Evolutionary conservation across 305 asterid species (phyloP).

Genomic region (Withania somnifera): DNA sequence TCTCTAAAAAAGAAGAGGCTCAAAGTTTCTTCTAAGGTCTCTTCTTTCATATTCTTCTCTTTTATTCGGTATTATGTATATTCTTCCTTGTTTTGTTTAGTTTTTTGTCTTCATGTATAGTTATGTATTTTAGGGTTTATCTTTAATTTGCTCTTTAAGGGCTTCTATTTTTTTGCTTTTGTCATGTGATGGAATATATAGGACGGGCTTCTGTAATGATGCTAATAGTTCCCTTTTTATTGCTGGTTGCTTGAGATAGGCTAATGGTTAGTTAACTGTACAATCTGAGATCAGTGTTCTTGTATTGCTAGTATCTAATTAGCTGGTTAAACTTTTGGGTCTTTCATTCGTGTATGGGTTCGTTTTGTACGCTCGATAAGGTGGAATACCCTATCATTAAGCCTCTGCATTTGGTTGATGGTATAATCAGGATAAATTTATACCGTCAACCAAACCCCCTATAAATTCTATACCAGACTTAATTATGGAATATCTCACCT

Average conservation of each 20-base stretch:
- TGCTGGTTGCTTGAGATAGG: neutral
- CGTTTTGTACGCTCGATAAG: too few relatives aligned
- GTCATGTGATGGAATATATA: neutral
- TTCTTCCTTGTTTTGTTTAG: neutral
- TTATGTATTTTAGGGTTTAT: neutral
- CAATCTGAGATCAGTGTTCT: neutral
- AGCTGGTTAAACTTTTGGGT: neutral
- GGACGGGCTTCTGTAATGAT: neutral
- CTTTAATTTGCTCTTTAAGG: neutral
- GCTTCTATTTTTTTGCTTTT: neutral
- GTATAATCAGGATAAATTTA: too few relatives aligned
- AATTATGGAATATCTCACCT: too few relatives aligned
- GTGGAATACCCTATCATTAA: too few relatives aligned
- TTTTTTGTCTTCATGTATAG: neutral
- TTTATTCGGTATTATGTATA: neutral
- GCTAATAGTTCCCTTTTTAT: neutral
- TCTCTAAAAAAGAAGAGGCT: slow-evolving; percentile 45
- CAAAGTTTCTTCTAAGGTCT: slow-evolving; percentile 44
- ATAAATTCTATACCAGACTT: too few relatives aligned
- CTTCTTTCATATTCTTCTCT: neutral
- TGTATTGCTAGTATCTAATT: neutral
- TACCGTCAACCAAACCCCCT: too few relatives aligned
- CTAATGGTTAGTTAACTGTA: neutral
- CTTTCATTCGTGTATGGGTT: neutral
- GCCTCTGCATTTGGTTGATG: too few relatives aligned